Conservation (phyloP, 208 protist genomes). For the Zelonia costaricensis region DNA sequence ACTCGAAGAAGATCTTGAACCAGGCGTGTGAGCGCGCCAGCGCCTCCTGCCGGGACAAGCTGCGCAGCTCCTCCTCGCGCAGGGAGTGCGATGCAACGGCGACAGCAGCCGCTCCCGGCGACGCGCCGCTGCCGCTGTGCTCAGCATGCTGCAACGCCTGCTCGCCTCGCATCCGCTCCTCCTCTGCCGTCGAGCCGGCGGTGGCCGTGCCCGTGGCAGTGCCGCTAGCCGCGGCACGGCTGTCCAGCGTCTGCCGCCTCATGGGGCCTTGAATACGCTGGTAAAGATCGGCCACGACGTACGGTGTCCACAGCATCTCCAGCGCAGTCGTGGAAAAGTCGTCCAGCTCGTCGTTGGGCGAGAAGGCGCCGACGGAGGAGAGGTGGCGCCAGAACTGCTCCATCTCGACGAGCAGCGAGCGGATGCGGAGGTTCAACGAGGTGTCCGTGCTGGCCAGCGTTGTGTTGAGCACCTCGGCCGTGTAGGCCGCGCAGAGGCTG, state of each 20-base stretch:
- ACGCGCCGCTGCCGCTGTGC: background rate
- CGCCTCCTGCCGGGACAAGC: conserved; percentile 62
- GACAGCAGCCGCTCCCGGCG: conserved; percentile 3
- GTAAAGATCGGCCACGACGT: conserved; percentile 82
- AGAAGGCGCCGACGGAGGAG: conserved; percentile 61
- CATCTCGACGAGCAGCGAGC: conserved; percentile 49
- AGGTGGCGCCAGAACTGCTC: conserved; percentile 76
- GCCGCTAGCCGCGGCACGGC: background rate
- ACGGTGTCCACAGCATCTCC: conserved; percentile 86
- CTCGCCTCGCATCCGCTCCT: conserved; percentile 20
- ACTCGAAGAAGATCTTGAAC: conserved; percentile 76
- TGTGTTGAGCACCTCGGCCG: conserved; percentile 33
- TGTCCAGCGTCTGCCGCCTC: conserved; percentile 1
- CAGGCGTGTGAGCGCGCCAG: conserved; percentile 68
- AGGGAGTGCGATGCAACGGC: background rate
- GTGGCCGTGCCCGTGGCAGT: background rate
- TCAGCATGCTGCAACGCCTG: conserved; percentile 8
- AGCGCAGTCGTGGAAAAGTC: conserved; percentile 81
- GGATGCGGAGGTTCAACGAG: conserved; percentile 21
- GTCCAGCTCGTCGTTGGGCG: conserved; percentile 79
- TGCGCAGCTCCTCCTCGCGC: conserved; percentile 22
- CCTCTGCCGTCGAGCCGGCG: background rate
- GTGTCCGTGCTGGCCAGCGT: conserved; percentile 34
- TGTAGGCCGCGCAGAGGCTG: conserved; percentile 53
- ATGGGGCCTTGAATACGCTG: conserved; percentile 64